Conservation (phyloP, 1,284 basidiomycete genomes). For the Naganishia albida region DNA sequence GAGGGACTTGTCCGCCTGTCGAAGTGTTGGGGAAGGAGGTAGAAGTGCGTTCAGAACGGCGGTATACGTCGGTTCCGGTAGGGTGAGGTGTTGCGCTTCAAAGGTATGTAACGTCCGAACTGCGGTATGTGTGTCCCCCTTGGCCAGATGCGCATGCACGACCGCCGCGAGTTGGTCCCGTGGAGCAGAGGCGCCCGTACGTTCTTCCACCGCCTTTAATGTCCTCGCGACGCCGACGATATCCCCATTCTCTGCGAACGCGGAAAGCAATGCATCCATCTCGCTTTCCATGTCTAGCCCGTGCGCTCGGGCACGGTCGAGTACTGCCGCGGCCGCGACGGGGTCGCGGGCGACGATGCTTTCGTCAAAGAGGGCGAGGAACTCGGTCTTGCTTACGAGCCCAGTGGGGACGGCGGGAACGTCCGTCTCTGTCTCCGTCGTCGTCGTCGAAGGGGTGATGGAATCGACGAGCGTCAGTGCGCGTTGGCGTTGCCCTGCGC, state of each 20-base stretch:
- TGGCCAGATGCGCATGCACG: constrained; percentile 39
- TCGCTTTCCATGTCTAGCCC: not conserved
- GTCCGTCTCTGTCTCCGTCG: not conserved
- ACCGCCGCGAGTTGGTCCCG: constrained; percentile 41
- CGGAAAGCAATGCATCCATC: not conserved
- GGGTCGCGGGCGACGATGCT: constrained; percentile 36
- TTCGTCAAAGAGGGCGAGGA: constrained; percentile 45
- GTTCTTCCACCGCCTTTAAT: constrained; percentile 13
- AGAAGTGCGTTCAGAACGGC: constrained; percentile 45
- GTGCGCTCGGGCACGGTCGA: constrained; percentile 35
- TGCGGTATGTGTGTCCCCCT: constrained; percentile 42
- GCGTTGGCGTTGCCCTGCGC: not conserved
- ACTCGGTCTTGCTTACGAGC: constrained; percentile 42
- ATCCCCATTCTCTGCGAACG: constrained; percentile 11
- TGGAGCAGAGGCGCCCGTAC: constrained; percentile 31
- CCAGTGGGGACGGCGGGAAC: constrained; percentile 39
- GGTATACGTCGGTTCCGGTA: constrained; percentile 53
- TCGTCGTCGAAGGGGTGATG: constrained; percentile 12
- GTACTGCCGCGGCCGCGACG: constrained; percentile 32
- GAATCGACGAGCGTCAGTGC: not conserved
- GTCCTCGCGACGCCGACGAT: constrained; percentile 4
- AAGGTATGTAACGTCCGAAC: constrained; percentile 47
- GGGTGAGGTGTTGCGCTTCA: constrained; percentile 48
- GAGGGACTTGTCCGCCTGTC: constrained; percentile 60
- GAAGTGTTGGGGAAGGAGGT: constrained; percentile 33